Evolutionary conservation across 768 basidiomycete genomes (phyloP).

Genomic region (Lactarius deliciosus): DNA sequence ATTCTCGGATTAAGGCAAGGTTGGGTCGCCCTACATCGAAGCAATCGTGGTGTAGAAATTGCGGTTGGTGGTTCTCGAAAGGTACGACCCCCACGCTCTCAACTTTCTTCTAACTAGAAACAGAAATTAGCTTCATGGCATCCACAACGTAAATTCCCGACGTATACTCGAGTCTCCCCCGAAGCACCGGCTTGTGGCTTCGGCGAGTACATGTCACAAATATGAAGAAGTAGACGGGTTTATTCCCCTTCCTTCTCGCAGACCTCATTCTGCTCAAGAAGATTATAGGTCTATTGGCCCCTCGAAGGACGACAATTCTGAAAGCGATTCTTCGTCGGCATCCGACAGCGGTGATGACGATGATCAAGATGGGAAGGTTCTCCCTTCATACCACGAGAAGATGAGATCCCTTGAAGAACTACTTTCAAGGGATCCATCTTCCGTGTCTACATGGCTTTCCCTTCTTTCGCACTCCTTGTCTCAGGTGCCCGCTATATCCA

Average conservation of each 20-base stretch:
- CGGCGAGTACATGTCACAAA: conserved; percentile 41
- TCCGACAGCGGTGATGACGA: conserved; percentile 24
- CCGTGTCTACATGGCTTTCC: conserved; percentile 58
- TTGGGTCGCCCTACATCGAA: conserved; percentile 23
- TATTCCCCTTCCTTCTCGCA: conserved; percentile 52
- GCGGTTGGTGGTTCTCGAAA: conserved; percentile 22
- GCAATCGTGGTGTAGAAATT: conserved; percentile 23
- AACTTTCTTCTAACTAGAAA: conserved; percentile 10
- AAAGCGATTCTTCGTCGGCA: conserved; percentile 37
- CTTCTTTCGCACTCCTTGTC: conserved; percentile 64
- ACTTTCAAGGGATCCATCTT: conserved; percentile 51
- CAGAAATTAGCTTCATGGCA: conserved; percentile 39
- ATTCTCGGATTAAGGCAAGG: conserved; percentile 24
- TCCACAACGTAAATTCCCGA: conserved; percentile 57
- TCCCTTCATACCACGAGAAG: conserved; percentile 52
- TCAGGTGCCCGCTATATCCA: conserved; percentile 59
- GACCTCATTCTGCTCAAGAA: conserved; percentile 37
- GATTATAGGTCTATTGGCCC: conserved; percentile 52
- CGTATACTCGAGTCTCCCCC: conserved; percentile 54
- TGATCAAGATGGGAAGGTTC: not conserved
- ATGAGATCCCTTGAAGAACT: conserved; percentile 58
- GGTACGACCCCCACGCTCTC: conserved; percentile 34
- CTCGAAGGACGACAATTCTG: conserved; percentile 37
- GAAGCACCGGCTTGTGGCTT: conserved; percentile 46
- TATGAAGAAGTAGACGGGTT: conserved; percentile 69